Conservation (phyloP, 2,329 filamentous ascomycete species). For the Metarhizium rileyi region DNA sequence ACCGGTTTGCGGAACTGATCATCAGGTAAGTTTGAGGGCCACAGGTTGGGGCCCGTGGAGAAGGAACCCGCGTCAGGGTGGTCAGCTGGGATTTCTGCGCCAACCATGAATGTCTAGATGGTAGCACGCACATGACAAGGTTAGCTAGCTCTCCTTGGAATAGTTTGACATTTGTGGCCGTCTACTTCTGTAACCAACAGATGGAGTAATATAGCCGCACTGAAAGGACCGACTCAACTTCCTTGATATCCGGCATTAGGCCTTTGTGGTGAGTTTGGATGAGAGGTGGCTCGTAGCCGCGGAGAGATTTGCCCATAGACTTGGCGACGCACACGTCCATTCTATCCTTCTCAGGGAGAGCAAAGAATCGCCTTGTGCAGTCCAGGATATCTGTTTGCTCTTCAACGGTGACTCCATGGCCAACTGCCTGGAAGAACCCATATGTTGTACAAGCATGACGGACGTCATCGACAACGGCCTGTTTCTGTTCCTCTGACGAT, state of each 20-base stretch:
- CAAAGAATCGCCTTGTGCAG: slow-evolving; percentile 16
- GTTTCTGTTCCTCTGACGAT: slow-evolving; percentile 11
- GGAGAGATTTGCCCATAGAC: slow-evolving; percentile 17
- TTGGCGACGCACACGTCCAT: slow-evolving; percentile 19
- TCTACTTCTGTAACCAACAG: too few relatives aligned
- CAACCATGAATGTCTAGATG: slow-evolving; percentile 5
- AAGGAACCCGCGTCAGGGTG: slow-evolving; percentile 2
- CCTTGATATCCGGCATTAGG: slow-evolving; percentile 16
- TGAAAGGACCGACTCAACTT: not conserved
- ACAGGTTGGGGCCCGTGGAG: slow-evolving; percentile 4
- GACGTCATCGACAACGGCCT: slow-evolving; percentile 16
- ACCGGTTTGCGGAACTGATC: not conserved
- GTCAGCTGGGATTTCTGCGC: slow-evolving; percentile 1
- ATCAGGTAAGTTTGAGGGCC: not conserved
- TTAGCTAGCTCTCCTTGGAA: not conserved
- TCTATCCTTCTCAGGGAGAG: slow-evolving; percentile 14
- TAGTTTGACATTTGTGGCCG: not conserved
- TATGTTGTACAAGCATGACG: slow-evolving; percentile 18
- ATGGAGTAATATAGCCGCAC: not conserved
- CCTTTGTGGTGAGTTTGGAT: slow-evolving; percentile 20
- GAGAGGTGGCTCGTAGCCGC: slow-evolving; percentile 18
- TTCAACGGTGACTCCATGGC: slow-evolving; percentile 17
- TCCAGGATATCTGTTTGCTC: slow-evolving; percentile 13
- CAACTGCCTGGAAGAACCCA: slow-evolving; percentile 22
- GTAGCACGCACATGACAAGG: not conserved